A percentile compares a stretch with the other conserved stretches of the same genome.
Evolutionary conservation across 2,329 filamentous ascomycete species (phyloP).

Genomic region (Sarocladiaceae sp.): DNA sequence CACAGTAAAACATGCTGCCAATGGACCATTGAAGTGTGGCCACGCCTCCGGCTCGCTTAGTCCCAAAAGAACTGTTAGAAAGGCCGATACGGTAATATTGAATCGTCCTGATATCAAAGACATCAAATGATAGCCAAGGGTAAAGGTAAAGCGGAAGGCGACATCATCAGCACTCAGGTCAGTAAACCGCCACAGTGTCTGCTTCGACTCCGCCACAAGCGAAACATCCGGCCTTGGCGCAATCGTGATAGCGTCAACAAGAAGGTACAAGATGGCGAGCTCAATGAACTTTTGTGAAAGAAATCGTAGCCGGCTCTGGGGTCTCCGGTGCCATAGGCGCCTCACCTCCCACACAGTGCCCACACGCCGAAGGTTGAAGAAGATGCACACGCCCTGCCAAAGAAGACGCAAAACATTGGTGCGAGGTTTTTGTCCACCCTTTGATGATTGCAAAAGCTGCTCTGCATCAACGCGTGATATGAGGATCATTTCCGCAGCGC

Average conservation of each 20-base stretch:
- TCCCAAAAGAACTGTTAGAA: conserved; percentile 2
- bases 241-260: conserved; percentile 6
- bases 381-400: conserved; percentile 8
- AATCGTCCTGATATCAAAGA: not conserved
- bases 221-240: conserved; percentile 8
- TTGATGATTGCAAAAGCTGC: too few relatives aligned
- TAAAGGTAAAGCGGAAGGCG: conserved; percentile 1
- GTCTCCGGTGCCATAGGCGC: not conserved
- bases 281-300: not conserved
- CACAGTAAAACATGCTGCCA: conserved; percentile 4
- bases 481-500: not conserved
- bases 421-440: too few relatives aligned
- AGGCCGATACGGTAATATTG: not conserved
- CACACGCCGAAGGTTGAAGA: conserved; percentile 11
- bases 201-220: conserved; percentile 2
- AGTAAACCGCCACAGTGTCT: conserved; percentile 9
- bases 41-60: conserved; percentile 8
- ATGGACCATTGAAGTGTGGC: conserved; percentile 6
- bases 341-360: conserved; percentile 9
- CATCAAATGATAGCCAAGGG: not conserved
- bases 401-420: too few relatives aligned
- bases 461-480: not conserved
- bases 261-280: not conserved
- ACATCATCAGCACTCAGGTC: conserved; percentile 10
- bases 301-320: not conserved